Conservation (phyloP, 345 rosid species). For the Rhodomyrtus tomentosa region DNA sequence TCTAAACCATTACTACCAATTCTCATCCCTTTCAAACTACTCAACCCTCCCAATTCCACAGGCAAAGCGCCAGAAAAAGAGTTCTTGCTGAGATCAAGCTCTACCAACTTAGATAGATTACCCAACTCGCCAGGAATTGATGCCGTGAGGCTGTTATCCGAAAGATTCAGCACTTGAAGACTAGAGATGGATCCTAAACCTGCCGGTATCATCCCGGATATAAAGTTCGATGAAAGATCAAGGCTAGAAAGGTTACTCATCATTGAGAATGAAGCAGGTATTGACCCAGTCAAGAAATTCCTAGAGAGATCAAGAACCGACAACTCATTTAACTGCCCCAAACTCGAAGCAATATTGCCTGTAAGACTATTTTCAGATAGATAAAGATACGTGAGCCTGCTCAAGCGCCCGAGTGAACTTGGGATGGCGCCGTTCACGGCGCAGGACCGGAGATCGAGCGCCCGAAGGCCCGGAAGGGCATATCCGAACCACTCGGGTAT, state of each 20-base stretch:
- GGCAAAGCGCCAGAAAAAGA: slow-evolving; percentile 37
- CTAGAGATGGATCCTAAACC: slow-evolving; percentile 22
- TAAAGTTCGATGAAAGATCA: slow-evolving; percentile 35
- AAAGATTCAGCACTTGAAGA: slow-evolving; percentile 32
- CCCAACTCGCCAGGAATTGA: slow-evolving; percentile 37
- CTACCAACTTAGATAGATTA: slow-evolving; percentile 25
- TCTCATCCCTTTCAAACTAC: slow-evolving; percentile 29
- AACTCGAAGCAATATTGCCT: slow-evolving; percentile 25
- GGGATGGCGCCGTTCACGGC: slow-evolving; percentile 39
- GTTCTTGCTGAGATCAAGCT: slow-evolving; percentile 54
- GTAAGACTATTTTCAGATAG: slow-evolving; percentile 33
- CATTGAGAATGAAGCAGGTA: slow-evolving; percentile 24
- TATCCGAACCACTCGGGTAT: slow-evolving; percentile 55
- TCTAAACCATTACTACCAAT: slow-evolving; percentile 26
- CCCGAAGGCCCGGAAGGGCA: slow-evolving; percentile 20
- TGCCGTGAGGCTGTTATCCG: slow-evolving; percentile 38
- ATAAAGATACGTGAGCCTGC: slow-evolving; percentile 20
- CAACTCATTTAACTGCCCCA: slow-evolving; percentile 30
- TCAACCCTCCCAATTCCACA: slow-evolving; percentile 21
- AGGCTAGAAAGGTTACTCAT: slow-evolving; percentile 29
- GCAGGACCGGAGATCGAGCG: slow-evolving; percentile 56
- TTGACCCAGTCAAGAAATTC: slow-evolving; percentile 44
- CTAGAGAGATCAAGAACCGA: slow-evolving; percentile 35
- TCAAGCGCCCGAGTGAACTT: slow-evolving; percentile 36
- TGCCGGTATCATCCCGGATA: slow-evolving; percentile 33